Base-by-base conservation (phyloP, 1,284 basidiomycete species). In the Meripilus lineatus region DNA sequence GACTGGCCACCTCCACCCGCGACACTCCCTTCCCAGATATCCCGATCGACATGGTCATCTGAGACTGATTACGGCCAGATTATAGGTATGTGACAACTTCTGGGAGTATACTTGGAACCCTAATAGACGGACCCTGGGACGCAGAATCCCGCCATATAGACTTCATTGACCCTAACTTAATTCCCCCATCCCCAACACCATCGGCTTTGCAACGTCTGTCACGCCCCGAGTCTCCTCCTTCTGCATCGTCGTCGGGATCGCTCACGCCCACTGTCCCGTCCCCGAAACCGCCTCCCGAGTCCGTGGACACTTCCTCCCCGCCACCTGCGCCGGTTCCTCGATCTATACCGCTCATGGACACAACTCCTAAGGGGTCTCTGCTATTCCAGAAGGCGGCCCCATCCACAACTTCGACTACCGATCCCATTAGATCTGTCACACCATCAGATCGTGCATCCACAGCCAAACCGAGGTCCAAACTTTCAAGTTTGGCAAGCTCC, bases 161-260 rank as follows among this genome's bases (percentile, higher is more conserved):
- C n/a, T n/a, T n/a, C n/a, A n/a, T n/a, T 32, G 75, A 84, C 59
- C 82, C 84, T 22, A 81, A 84, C 53, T 61, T 65, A 7, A 82
- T 84, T 46, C 75, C 76, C 22, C 72, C 76, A 11, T 84, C 81
- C 20, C 78, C 79, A 43, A 80, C 77, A 44, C 71, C 62, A n/a
- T 91, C 78, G 25, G 90, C 91, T 2, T 65, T 91, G 15, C 78
- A 83, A 40, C 70, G 77, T 17, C 69, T 92, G 20, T 83, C 86
- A 2, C 69, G 64, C 18, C 72, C 74, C 42, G 75, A 82, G 50
- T 70, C 72, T 36, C 70, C 76, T 7, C 77, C 79, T 5, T 77
- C 78, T 4, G 63, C 72, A 44, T 64, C 67, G 44, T 68, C 74
- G 10, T 70, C 74, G 32, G 65, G 64, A 21, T 63, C 69, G n/a